Base-by-base conservation (phyloP, 2,329 filamentous ascomycete genomes). In the Hypoxylon sp. region DNA sequence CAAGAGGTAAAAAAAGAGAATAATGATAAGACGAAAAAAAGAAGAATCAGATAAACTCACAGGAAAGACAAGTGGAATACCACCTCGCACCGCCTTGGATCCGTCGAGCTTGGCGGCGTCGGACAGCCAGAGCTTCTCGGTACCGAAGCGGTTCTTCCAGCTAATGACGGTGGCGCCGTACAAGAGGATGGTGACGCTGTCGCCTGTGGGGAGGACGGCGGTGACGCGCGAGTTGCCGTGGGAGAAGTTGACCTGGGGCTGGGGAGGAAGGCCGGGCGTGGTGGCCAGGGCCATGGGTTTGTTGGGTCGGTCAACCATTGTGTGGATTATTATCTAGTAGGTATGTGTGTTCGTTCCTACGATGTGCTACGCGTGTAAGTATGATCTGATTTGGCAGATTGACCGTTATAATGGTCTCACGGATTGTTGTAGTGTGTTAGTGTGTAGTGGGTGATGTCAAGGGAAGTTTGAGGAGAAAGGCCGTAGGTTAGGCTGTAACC, bases 61-160 rank as follows among this genome's bases (percentile, higher is more conserved):
- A 7, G 94, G 94, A 76, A 97, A 98, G 34, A 97, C 93, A 53
- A 98, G 81, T 4, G 94, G 94, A 71, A 98, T 92, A 13, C 94
- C 94, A 59, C 95, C 95, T 67, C 95, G 86, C 54, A 98, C 94
- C 22, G 94, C 86, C 82, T 97, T 97, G 70, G 85, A 89, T 54
- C 95, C 94, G 75, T 98, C 94, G 59, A 97, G 82, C 73, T 87
- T 87, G 46, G 94, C 91, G 60, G 85, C 88, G 64, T 93, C 87
- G 79, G 91, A 95, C 70, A 97, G 75, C 85, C 93, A 97, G 56
- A 97, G 84, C 79, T 93, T 93, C 82, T 97, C 94, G 58, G 87
- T 81, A 49, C 91, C 91, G 60, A 86, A 83, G 62, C 88, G 86
- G 75, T 91, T 90, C 83, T 95, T 97, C 95, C 95, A 99, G 79